Base-by-base conservation (phyloP, 2,329 filamentous ascomycete species). In the Gaeumannomyces tritici region DNA sequence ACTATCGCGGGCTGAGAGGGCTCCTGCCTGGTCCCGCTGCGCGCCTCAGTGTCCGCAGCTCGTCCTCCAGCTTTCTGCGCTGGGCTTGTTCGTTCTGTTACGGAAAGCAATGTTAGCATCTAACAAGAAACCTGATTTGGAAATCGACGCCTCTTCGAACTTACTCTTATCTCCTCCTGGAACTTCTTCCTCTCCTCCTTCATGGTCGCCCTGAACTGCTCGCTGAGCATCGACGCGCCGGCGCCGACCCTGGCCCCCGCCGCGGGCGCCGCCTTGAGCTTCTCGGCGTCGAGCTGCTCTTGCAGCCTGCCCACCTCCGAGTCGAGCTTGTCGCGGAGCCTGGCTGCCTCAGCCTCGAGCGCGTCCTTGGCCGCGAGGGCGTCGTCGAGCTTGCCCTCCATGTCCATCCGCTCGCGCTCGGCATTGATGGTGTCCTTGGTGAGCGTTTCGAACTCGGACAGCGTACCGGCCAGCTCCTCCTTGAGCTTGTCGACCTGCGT, bases 101-200 rank as follows among this genome's bases (percentile, higher is more conserved):
- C 56, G 5, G 42, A 62, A 62, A n/a, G 2, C 4, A 6, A 62
- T 51, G 67, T 78, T 69, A 77, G 73, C 42, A 60, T n/a, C 28
- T 18, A 61, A 27, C 0, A 15, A 51, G 47, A 51, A 9, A 59
- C 3, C 8, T 18, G 54, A 56, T 7, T 57, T 2, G 13, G 62
- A 55, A 35, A 54, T 24, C 54, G 15, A 29, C 59, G 27, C 31
- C 18, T 28, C 24, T 57, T 33, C 54, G 51, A 11, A 68, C 79
- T 68, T 70, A 82, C 80, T 74, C 73, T 76, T 55, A 83, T 69
- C 63, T 82, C 81, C 65, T 83, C 80, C 65, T 83, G 80, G 73
- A 82, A 83, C 72, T 79, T 82, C 75, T 77, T 82, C 66, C 81
- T 76, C 73, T 83, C 81, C 69, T 82, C 80, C 67, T 81, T 78